phyloP scores from a whole-genome alignment of 257 asterid species.

The Anisodus tanguticus region DNA sequence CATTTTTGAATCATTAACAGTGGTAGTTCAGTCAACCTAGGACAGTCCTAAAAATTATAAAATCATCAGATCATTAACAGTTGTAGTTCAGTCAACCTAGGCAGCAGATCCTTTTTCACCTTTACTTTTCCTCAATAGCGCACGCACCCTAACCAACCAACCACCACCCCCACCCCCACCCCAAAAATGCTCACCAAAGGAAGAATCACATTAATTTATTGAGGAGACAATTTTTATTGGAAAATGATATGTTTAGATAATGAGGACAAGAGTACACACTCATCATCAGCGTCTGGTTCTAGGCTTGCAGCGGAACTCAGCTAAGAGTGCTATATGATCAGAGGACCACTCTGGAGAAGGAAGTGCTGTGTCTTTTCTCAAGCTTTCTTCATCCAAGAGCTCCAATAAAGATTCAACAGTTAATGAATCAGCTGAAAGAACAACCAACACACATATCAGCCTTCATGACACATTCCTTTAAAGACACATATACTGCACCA shows the following conservation, averaged over 20 bases:
- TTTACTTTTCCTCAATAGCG: neutral
- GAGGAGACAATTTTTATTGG: neutral
- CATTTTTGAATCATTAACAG: neutral
- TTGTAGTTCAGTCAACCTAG: neutral
- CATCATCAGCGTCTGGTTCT: constrained; percentile 32
- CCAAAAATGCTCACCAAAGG: neutral
- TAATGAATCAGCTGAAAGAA: constrained; percentile 38
- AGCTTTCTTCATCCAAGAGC: constrained; percentile 42
- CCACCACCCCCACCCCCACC: neutral
- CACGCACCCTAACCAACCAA: neutral
- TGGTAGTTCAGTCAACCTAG: neutral
- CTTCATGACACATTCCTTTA: constrained; percentile 10
- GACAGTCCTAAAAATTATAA: neutral
- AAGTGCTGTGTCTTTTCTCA: constrained; percentile 41
- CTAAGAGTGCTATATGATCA: constrained; percentile 43
- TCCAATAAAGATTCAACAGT: constrained; percentile 43
- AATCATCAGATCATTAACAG: neutral
- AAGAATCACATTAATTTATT: neutral
- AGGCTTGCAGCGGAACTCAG: constrained; percentile 37
- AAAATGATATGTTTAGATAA: neutral
- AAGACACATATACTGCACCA: constrained; percentile 15
- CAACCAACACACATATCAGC: constrained; percentile 20
- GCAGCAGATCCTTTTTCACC: constrained; percentile 11
- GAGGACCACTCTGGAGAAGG: constrained; percentile 49
- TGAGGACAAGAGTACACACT: constrained; percentile 20